phyloP scores from a whole-genome alignment of 2,329 filamentous ascomycete species.

The Pyrenochaeta sp. region DNA sequence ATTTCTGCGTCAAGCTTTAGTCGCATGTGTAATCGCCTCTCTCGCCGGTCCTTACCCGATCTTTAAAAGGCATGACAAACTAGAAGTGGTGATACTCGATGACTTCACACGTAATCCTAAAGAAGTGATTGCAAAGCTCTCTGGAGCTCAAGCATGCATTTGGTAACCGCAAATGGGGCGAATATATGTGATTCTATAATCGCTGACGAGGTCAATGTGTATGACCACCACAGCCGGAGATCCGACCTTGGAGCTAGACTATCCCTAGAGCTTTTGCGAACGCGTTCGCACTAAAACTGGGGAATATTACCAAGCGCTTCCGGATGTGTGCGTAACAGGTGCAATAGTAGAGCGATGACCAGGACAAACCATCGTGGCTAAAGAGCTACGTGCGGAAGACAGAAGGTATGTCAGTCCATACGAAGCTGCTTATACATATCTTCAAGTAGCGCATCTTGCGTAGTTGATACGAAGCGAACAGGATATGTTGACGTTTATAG shows the following conservation, averaged over 20 bases:
- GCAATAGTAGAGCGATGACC: conserved; percentile 19
- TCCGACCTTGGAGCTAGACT: conserved; percentile 18
- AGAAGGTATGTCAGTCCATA: conserved; percentile 8
- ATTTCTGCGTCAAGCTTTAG: conserved; percentile 16
- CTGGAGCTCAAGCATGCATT: conserved; percentile 21
- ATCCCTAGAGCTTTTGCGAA: conserved; percentile 23
- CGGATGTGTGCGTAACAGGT: conserved; percentile 23
- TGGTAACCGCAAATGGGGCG: conserved; percentile 13
- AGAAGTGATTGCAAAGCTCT: conserved; percentile 21
- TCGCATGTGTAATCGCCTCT: conserved; percentile 23
- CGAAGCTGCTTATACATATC: neutral
- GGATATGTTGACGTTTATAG: conserved; percentile 3
- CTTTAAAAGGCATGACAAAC: conserved; percentile 14
- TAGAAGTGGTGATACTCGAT: conserved; percentile 23
- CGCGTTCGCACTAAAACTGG: conserved; percentile 14
- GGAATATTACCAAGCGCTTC: conserved; percentile 17
- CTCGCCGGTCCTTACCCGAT: conserved; percentile 20
- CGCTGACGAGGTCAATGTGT: conserved; percentile 20
- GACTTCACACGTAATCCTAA: conserved; percentile 21
- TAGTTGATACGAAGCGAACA: neutral
- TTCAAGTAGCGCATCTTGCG: neutral
- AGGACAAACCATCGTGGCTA: conserved; percentile 18
- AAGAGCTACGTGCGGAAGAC: conserved; percentile 19
- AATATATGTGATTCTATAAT: neutral
- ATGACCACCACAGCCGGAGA: conserved; percentile 27